Conservation (phyloP, 768 basidiomycete genomes). For the Ramaria rubella region DNA sequence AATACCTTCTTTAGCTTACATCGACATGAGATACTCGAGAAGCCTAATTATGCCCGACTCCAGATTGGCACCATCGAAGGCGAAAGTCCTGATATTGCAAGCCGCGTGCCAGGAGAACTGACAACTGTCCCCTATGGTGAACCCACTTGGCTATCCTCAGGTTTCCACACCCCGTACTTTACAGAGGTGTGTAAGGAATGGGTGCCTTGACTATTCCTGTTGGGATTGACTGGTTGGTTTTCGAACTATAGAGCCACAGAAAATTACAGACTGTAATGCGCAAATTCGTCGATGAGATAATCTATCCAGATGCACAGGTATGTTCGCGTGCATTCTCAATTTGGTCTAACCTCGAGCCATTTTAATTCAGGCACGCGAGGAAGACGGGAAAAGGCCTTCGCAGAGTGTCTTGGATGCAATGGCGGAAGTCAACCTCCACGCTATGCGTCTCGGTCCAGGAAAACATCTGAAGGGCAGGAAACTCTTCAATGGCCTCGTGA, state of each 20-base stretch:
- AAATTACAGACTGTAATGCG: slow-evolving; percentile 54
- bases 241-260: slow-evolving; percentile 48
- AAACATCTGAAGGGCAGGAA: slow-evolving; percentile 77
- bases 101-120: slow-evolving; percentile 47
- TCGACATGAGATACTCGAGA: slow-evolving; percentile 72
- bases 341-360: not conserved
- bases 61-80: slow-evolving; percentile 69
- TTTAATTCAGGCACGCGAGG: slow-evolving; percentile 46
- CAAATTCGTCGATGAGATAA: slow-evolving; percentile 61
- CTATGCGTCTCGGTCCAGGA: slow-evolving; percentile 90
- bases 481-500: slow-evolving; percentile 67
- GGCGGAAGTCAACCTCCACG: slow-evolving; percentile 76
- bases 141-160: slow-evolving; percentile 70
- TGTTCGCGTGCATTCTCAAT: not conserved
- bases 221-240: not conserved
- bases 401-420: slow-evolving; percentile 73
- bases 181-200: slow-evolving; percentile 42
- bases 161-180: slow-evolving; percentile 74
- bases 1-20: slow-evolving; percentile 87
- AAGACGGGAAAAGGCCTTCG: slow-evolving; percentile 83
- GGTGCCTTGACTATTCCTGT: too few relatives aligned
- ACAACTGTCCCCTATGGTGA: slow-evolving; percentile 84
- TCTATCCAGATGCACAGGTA: slow-evolving; percentile 40
- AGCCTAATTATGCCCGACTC: slow-evolving; percentile 66
- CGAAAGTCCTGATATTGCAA: slow-evolving; percentile 47